Evolutionary conservation across 805 yeast genomes (phyloP), one percentile per base, ranked within the genome.

Genomic region (Wickerhamiella australiensis): DNA sequence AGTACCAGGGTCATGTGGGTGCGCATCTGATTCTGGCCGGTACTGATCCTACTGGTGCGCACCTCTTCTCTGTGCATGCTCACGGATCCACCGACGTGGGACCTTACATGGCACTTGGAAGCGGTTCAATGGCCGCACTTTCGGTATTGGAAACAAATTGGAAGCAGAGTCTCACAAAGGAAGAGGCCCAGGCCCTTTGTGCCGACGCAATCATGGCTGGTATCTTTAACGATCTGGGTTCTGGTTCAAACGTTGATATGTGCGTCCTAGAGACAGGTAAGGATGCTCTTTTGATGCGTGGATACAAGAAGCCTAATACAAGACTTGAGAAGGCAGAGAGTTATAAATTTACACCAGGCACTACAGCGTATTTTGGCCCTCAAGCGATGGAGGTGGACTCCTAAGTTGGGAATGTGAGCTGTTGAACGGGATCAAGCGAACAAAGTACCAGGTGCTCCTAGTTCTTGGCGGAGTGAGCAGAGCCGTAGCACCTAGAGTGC

Each of bases 21-120:
- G 98, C 98, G 1, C 90, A 92, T 66, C 71, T 92, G 64, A 94
- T 92, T 70, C 94, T 92, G n/a, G 98, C 96, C 0, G 98, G 98
- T 52, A 84, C 79, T 25, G 98, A 92, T 64, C 94, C 97, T 36
- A 85, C 96, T 0, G 98, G 98, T 13, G 84, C 96, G 1, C 94
- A 87, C 61, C 72, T 92, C 61, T 81, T 85, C 65, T 80, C 95
- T 1, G 82, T 90, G 37, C 97, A 92, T 59, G 98, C 98, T 2
- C 98, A 92, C 65, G 98, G 98, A 17, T 86, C 96, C 6, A 88
- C 97, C 12, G 98, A 92, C 67, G 83, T 90, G 54, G 97, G 97
- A 6, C 85, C 79, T 60, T 92, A 87, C 66, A 84, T 82, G 66
- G 80, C 96, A 6, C 72, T 92, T 56, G 98, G 98, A 11, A 87